Conservation (phyloP, 2,329 filamentous ascomycete species). For the Fonsecaea nubica region DNA sequence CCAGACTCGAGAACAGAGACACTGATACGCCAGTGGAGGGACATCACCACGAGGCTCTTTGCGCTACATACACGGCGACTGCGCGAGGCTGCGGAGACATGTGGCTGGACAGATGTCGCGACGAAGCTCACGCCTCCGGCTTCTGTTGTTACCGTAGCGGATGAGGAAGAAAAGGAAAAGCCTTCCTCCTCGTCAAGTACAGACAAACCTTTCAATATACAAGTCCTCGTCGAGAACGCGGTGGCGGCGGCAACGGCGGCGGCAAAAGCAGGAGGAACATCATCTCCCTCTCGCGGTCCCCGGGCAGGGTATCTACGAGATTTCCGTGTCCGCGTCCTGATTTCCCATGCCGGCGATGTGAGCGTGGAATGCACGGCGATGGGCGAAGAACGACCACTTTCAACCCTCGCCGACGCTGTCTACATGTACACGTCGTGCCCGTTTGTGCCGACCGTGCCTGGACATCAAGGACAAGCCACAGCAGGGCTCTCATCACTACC, state of each 20-base stretch:
- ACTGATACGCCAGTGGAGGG: neutral
- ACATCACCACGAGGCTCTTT: neutral
- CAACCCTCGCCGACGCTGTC: slow-evolving; percentile 1
- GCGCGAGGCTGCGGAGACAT: slow-evolving; percentile 6
- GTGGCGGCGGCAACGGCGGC: neutral
- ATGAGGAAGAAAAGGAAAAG: neutral
- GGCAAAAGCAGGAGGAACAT: neutral
- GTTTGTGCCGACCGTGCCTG: slow-evolving; percentile 9
- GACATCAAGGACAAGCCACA: neutral
- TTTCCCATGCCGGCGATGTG: slow-evolving; percentile 19
- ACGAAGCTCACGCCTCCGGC: neutral
- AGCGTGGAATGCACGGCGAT: slow-evolving; percentile 26
- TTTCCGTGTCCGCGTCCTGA: slow-evolving; percentile 25
- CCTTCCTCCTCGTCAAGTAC: neutral
- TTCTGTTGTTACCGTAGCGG: neutral
- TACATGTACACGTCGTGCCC: slow-evolving; percentile 8
- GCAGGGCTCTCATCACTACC: no score
- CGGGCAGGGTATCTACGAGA: slow-evolving; percentile 12
- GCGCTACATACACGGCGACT: slow-evolving; percentile 16
- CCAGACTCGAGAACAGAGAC: neutral
- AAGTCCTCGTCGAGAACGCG: slow-evolving; percentile 6
- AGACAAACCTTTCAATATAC: neutral
- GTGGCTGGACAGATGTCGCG: slow-evolving; percentile 12
- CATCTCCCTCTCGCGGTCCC: neutral
- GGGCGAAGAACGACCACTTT: slow-evolving; percentile 11